These are phyloP conservation scores for Chloris gayana DNA, from an alignment of 176 grass and related monocot genomes.

Conservation along the genomic window DNA sequence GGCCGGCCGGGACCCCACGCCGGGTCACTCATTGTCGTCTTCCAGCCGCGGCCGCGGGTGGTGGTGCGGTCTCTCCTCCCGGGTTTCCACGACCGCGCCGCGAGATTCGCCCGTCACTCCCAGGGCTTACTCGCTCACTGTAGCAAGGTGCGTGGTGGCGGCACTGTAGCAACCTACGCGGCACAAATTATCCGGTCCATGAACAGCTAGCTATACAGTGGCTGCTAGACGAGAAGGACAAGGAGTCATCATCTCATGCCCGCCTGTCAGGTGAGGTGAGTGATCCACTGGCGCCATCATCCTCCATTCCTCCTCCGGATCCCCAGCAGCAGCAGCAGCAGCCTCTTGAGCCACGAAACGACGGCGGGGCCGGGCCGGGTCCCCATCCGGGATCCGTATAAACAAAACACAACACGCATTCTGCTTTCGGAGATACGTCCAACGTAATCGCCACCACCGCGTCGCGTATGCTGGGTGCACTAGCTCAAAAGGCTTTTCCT, in stretches of 20 bases:
- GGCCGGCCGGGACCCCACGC: constrained; percentile 28
- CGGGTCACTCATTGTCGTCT: background rate
- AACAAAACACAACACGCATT: background rate
- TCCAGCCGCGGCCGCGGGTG: background rate
- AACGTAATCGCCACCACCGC: background rate
- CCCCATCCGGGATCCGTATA: background rate
- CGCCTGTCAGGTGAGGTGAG: background rate
- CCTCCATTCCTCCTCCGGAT: background rate
- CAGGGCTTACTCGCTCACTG: background rate
- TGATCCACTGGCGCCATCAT: background rate
- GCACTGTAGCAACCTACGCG: background rate
- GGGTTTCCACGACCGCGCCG: too few relatives aligned
- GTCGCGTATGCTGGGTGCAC: background rate
- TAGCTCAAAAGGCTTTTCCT: background rate
- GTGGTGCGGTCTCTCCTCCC: too few relatives aligned
- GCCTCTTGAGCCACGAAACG: background rate
- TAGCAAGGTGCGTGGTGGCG: background rate
- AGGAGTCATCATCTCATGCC: background rate
- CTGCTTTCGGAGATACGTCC: too few relatives aligned
- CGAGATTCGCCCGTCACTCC: background rate
- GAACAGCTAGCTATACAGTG: background rate
- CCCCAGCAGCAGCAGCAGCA: background rate
- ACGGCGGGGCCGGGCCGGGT: background rate
- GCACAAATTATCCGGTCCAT: background rate
- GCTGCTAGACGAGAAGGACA: background rate